A percentile compares a stretch with the other conserved stretches of the same genome.
Evolutionary conservation across 1,139 yeast genomes (phyloP).

Genomic region (Candida pseudoviswanathii): DNA sequence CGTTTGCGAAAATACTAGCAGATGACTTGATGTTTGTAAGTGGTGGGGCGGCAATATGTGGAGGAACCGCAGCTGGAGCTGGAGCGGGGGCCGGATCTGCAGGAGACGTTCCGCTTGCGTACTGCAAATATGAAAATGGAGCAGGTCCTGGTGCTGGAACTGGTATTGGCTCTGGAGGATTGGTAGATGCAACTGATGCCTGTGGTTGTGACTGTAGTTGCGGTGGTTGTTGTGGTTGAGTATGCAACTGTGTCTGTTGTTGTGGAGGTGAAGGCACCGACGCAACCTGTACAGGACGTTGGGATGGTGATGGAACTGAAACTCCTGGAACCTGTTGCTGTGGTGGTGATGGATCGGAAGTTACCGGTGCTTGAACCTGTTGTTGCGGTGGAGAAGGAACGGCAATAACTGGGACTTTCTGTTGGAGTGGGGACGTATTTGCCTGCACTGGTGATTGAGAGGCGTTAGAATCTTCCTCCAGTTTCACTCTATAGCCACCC

Average conservation of each 20-base stretch:
- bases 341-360: background rate
- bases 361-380: background rate
- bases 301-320: background rate
- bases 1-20: conserved; percentile 9
- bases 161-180: background rate
- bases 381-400: background rate
- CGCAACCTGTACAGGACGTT: background rate
- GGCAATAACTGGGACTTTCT: background rate
- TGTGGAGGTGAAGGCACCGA: background rate
- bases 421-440: background rate
- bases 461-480: background rate
- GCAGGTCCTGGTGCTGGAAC: background rate
- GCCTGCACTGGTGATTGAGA: background rate
- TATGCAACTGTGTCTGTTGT: background rate
- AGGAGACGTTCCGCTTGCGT: background rate
- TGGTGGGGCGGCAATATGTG: background rate
- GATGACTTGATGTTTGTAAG: conserved; percentile 5
- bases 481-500: conserved; percentile 22
- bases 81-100: background rate
- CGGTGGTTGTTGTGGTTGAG: conserved; percentile 1
- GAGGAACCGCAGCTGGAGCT: background rate
- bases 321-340: background rate
- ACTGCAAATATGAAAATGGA: conserved; percentile 1
- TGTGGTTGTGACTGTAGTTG: conserved; percentile 1
- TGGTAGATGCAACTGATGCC: background rate